Base-by-base conservation (phyloP, 1,284 basidiomycete genomes). In the Apiotrichum sp. region DNA sequence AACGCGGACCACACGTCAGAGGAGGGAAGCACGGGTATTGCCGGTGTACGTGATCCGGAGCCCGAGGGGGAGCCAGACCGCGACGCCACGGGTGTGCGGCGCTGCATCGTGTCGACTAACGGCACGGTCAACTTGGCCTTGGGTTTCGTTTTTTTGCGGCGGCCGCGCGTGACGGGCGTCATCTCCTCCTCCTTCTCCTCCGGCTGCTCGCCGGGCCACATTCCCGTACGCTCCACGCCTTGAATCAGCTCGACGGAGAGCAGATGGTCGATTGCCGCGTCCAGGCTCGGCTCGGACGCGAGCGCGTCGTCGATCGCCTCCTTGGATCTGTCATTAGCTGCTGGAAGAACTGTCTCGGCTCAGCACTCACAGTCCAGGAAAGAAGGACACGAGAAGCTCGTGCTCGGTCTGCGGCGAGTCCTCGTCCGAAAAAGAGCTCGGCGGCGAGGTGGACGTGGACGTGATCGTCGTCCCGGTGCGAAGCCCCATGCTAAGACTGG, bases 231-330 rank as follows among this genome's bases (percentile, higher is more conserved):
- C 55, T 71, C 60, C 36, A 65, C 67, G 33, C 65, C 62, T 10
- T 63, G 60, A 33, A 74, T 72, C 13, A 67, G 46, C 47, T 74
- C 72, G 32, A 72, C 50, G 0, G 72, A 74, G 1, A 74, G 62
- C 2, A 74, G 66, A 47, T 69, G 58, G 43, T 74, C 71, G 49
- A 73, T 68, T 1, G 71, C 65, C 1, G 63, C 68, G 36, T 59
- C 56, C 4, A 59, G 43, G 34, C 55, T 60, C 6, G 55, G 42
- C 39, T 67, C 63, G 2, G 63, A 51, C 8, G 58, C 44, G 0
- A 72, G 49, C 0, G 68, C 69, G 4, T 65, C 55, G 2, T 41
- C 50, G 6, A 73, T 50, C 6, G 40, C 52, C 54, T 22, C 45
- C 44, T 49, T 14, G 50, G 49, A 32, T 53, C 62, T 53, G 49